Base-by-base conservation (phyloP, 495 filamentous ascomycete genomes). In the Ascodesmis nigricans region DNA sequence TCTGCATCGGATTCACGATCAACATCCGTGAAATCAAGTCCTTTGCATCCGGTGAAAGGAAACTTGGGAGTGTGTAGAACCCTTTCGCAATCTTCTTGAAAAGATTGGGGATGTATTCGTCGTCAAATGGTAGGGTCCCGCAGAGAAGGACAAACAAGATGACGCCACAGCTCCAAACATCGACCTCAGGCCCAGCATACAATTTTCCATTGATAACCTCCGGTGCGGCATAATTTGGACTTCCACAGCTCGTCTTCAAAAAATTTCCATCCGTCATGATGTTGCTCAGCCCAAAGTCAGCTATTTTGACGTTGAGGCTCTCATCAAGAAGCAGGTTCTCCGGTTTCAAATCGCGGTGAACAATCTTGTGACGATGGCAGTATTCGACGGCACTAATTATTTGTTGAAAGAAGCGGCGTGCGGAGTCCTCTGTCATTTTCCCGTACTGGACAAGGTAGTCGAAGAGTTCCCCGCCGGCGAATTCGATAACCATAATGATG, bases 211-310 rank as follows among this genome's bases (percentile, higher is more conserved):
- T 82, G 46, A 97, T 97, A 41, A 97, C 87, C 54, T 97, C 87
- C 2, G 87, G 87, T 3, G 87, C 87, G 13, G 87, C 87, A 54
- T 97, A 97, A 54, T 97, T 97, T 11, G 87, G 87, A 45, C 82
- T 92, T 35, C 87, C 87, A 53, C 87, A 97, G 57, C 82, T 92
- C 0, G 87, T 97, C 58, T 92, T 93, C 45, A 97, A 67, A 55
- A 97, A 97, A 50, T 95, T 97, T 5, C 87, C 87, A 47, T 97
- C 87, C 5, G 87, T 93, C 84, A 97, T 95, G 55, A 97, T 95
- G 50, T 97, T 97, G 59, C 84, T 93, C 33, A 97, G 60, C 35
- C 87, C 87, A 46, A 97, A 97, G 59, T 97, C 87, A 33, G 87
- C 87, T 55, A 97, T 95, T 61, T 97, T 97, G 47, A 97, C 87